These are phyloP conservation scores for Colletotrichum echinochloae DNA, from an alignment of 2,329 filamentous ascomycete genomes.

Conservation along the genomic window DNA sequence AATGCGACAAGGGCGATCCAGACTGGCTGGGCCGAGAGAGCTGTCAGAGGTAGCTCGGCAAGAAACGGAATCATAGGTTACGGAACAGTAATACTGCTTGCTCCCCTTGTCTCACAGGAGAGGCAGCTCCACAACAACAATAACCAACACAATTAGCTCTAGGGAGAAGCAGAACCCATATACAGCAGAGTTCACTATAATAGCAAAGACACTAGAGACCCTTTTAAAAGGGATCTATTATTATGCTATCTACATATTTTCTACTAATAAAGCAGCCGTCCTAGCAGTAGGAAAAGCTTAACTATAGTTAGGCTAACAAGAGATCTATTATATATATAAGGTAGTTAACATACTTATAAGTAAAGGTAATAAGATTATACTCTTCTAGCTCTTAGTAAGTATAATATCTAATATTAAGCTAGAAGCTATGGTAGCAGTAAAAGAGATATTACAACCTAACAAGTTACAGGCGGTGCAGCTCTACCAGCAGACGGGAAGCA, in stretches of 20 bases:
- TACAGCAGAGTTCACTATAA: not conserved
- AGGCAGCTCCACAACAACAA: not conserved
- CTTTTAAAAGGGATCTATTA: not conserved
- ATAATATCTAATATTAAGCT: not conserved
- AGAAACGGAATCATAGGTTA: not conserved
- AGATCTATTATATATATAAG: not conserved
- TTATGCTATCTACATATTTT: not conserved
- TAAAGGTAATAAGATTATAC: not conserved
- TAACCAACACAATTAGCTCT: not conserved
- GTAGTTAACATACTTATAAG: not conserved
- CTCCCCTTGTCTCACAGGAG: not conserved
- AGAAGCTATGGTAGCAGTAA: not conserved
- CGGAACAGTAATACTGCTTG: not conserved
- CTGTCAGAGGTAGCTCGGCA: not conserved
- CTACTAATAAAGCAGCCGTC: not conserved
- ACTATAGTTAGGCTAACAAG: not conserved
- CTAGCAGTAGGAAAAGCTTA: not conserved
- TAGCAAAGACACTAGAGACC: not conserved
- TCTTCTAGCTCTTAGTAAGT: conserved; percentile 5
- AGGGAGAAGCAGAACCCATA: not conserved
- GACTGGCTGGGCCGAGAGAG: not conserved
- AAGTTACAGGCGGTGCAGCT: too few relatives aligned
- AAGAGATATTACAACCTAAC: too few relatives aligned
- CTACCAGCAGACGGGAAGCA: too few relatives aligned
- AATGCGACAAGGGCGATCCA: not conserved